Base-by-base conservation (phyloP, 306 rosid species). In the Rubus parviflorus region DNA sequence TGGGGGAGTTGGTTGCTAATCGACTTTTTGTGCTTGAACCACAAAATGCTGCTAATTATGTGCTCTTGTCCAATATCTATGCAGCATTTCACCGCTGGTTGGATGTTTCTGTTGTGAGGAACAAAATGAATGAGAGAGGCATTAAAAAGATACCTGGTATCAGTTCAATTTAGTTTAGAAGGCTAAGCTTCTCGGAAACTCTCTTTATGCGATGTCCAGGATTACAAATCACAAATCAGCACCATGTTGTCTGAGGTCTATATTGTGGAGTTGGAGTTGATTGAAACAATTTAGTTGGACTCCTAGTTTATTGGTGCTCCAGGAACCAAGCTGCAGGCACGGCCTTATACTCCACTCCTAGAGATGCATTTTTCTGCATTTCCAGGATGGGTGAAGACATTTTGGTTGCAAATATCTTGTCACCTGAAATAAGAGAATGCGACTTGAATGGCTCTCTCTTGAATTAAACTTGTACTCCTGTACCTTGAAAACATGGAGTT, bases 1-100 rank as follows among this genome's bases (percentile, higher is more conserved):
- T 93, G 3, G 97, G 88, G 42, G 86, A 85, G 87, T 81, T 85
- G 75, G 90, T 86, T 68, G 97, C 96, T 23, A 73, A 76, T 78
- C 78, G 81, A 41, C 87, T 89, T 48, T 75, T 90, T 62, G 89
- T 89, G 83, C 68, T 90, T 43, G 89, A 89, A 81, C 93, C 97
- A 72, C 80, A 72, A 77, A 90, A 88, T 80, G 83, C 89, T 48
- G 91, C 86, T 46, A 90, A 81, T 70, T 90, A 89, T 72, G 94
- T 93, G 66, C 80, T 89, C 72, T 47, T 90, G 76, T 93, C 98
- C 23, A 81, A 86, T 83, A 93, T 93, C 75, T 88, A 90, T 72
- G 94, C 97, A n/a, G 82, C 89, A 22, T 80, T 86, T 35, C 88
- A 81, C 10, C 84, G 89, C 73, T 92, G 97, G 96, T 47, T 79